Evolutionary conservation across 208 protist genomes (phyloP).

Genomic region (Phytomonas sp.): DNA sequence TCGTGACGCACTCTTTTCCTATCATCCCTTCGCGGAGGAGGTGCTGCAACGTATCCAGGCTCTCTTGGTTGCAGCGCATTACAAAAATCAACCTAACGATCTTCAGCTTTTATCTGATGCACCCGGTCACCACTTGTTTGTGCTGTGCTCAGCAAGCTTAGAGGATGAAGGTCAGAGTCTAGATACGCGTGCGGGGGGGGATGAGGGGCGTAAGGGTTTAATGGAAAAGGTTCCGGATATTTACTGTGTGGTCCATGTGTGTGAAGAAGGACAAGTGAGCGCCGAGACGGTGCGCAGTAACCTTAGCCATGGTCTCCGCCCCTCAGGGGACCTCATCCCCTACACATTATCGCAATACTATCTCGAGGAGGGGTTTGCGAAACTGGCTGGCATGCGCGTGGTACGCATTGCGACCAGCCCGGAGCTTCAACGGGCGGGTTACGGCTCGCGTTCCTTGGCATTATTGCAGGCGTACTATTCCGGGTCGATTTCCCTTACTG

Average conservation of each 20-base stretch:
- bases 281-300: conserved; percentile 75
- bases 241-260: conserved; percentile 96
- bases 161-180: conserved; percentile 9
- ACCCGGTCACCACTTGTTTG: conserved; percentile 98
- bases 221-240: conserved; percentile 90
- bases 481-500: conserved; percentile 74
- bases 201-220: conserved; percentile 1
- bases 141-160: conserved; percentile 87
- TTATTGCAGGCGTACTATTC: conserved; percentile 93
- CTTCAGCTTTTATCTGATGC: conserved; percentile 98
- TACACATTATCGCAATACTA: conserved; percentile 98
- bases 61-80: conserved; percentile 95
- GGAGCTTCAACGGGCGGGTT: conserved; percentile 94
- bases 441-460: conserved; percentile 92
- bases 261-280: conserved; percentile 94
- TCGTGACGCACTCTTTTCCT: conserved; percentile 98
- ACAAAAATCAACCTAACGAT: conserved; percentile 99
- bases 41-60: conserved; percentile 95
- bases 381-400: conserved; percentile 94
- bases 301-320: conserved; percentile 85
- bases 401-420: conserved; percentile 99
- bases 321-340: conserved; percentile 98
- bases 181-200: not conserved
- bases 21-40: conserved; percentile 90
- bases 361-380: conserved; percentile 92